These are phyloP conservation scores for Arthrobotrys sphaeroides DNA, from an alignment of 2,329 filamentous ascomycete species.

Conservation along the genomic window DNA sequence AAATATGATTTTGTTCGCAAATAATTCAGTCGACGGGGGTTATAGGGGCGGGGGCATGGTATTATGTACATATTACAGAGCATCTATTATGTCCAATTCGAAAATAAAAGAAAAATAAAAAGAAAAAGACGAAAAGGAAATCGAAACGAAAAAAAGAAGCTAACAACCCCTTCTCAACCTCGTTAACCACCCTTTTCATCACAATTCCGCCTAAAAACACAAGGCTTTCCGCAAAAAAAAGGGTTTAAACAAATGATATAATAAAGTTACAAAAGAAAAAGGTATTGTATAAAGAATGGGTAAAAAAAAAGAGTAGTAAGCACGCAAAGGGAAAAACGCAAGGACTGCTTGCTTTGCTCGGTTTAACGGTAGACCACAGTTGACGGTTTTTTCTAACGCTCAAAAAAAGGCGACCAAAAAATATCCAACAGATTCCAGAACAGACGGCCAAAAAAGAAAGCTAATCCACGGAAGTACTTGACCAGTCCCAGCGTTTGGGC, in stretches of 20 bases:
- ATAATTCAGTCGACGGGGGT: not conserved
- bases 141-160: slow-evolving; percentile 10
- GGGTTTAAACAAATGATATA: not conserved
- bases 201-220: slow-evolving; percentile 9
- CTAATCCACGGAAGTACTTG: slow-evolving; percentile 33
- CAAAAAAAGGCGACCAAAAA: slow-evolving; percentile 8
- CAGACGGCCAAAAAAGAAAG: slow-evolving; percentile 24
- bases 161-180: not conserved
- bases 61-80: slow-evolving; percentile 49
- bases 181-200: slow-evolving; percentile 4
- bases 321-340: slow-evolving; percentile 6
- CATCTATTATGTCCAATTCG: slow-evolving; percentile 35
- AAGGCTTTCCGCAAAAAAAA: slow-evolving; percentile 11
- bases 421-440: slow-evolving; percentile 27
- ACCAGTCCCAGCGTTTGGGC: slow-evolving; percentile 42
- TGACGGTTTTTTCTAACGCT: slow-evolving; percentile 1
- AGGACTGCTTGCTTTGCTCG: not conserved
- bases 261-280: slow-evolving; percentile 12
- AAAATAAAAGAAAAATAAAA: slow-evolving; percentile 38
- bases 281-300: slow-evolving; percentile 6
- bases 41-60: too few species aligned
- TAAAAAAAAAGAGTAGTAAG: not conserved
- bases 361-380: not conserved
- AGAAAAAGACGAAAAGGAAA: slow-evolving; percentile 16
- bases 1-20: not conserved